A percentile compares a stretch with the other conserved stretches of the same genome.
phyloP scores from a whole-genome alignment of 148 eudicot species.

The Linanthus parryae region DNA sequence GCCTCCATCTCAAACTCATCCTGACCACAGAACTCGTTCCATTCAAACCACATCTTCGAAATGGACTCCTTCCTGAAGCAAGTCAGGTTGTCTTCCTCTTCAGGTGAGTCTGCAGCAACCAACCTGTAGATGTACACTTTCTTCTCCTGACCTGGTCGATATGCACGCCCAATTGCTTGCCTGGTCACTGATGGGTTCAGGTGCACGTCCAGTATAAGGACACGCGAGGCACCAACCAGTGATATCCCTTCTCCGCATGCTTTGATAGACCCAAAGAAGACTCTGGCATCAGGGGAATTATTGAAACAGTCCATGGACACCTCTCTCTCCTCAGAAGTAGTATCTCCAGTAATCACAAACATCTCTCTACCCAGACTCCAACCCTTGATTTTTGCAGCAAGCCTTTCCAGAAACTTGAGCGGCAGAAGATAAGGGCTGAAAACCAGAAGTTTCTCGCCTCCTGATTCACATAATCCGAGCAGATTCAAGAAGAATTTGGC shows the following conservation, averaged over 20 bases:
- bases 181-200: conserved; percentile 77
- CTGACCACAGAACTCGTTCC: conserved; percentile 53
- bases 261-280: conserved; percentile 87
- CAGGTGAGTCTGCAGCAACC: conserved; percentile 73
- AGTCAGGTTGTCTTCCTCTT: conserved; percentile 71
- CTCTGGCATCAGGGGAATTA: conserved; percentile 64
- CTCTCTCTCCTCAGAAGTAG: conserved; percentile 7
- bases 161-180: conserved; percentile 90
- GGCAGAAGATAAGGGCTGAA: conserved; percentile 82
- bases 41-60: conserved; percentile 93
- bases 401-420: conserved; percentile 61
- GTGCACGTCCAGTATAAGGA: conserved; percentile 73
- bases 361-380: conserved; percentile 14
- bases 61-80: conserved; percentile 85
- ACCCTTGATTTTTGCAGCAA: conserved; percentile 35
- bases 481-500: conserved; percentile 7
- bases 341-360: conserved; percentile 10
- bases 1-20: conserved; percentile 53
- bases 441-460: conserved; percentile 36
- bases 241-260: conserved; percentile 98
- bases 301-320: conserved; percentile 39
- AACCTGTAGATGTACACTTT: conserved; percentile 58
- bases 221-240: conserved; percentile 85
- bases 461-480: conserved; percentile 9
- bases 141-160: conserved; percentile 68